A percentile compares a stretch with the other conserved stretches of the same genome.
Evolutionary conservation across 495 filamentous ascomycete genomes (phyloP).

Genomic region (Pyrenula aspistea): DNA sequence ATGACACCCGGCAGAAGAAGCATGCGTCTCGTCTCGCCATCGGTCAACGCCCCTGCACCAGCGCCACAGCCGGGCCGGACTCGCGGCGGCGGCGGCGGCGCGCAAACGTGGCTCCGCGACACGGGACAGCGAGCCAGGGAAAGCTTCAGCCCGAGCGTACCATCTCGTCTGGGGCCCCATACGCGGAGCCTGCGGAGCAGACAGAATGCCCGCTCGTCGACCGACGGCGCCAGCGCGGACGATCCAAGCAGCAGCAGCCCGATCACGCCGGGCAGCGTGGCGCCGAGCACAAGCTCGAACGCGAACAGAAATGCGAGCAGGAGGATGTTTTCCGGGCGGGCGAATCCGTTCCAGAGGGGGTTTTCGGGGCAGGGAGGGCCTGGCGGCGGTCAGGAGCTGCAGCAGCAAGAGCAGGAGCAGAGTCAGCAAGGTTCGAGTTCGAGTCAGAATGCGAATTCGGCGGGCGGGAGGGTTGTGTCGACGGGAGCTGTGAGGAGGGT

Average conservation of each 20-base stretch:
- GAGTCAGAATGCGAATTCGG: too few species aligned
- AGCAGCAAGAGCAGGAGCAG: neutral
- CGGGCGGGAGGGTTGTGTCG: neutral
- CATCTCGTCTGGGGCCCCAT: too few species aligned
- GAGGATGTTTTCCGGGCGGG: neutral
- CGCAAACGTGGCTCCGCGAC: neutral
- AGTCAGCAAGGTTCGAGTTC: too few species aligned
- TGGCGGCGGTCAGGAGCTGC: neutral
- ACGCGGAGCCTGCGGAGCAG: neutral
- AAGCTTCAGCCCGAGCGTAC: neutral
- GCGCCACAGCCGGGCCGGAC: slow-evolving; percentile 23
- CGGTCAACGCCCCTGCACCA: slow-evolving; percentile 22
- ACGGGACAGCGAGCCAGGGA: neutral
- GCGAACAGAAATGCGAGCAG: neutral
- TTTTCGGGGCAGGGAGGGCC: neutral
- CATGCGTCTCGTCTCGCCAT: slow-evolving; percentile 17
- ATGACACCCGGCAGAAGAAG: slow-evolving; percentile 7
- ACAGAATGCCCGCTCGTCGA: too few species aligned
- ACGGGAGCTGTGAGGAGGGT: neutral
- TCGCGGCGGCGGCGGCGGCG: neutral
- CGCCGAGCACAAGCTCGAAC: neutral
- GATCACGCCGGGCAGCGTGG: neutral
- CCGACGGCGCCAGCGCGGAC: too few species aligned
- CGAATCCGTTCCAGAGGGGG: neutral
- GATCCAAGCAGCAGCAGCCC: neutral